Percentiles rank a stretch among this genome's conserved stretches.
These are phyloP conservation scores for sunflower (Helianthus annuus) DNA, from an alignment of 129 eudicot species.

Conservation along the genomic window HanXRQr2.0-SUNRISE NC_035446.2:151637347-151637846, in stretches of 20 bases:
- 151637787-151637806: slow-evolving; percentile 46
- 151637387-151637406: slow-evolving; percentile 87
- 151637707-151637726: slow-evolving; percentile 29
- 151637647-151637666: neutral
- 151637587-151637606: neutral
- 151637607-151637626: neutral
- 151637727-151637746: slow-evolving; percentile 26
- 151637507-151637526: slow-evolving; percentile 1
- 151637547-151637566: slow-evolving; percentile 51
- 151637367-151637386: slow-evolving; percentile 81
- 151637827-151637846: slow-evolving; percentile 21
- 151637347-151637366: slow-evolving; percentile 86
- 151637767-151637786: slow-evolving; percentile 34
- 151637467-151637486: slow-evolving; percentile 42
- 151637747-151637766: slow-evolving; percentile 31
- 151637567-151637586: neutral
- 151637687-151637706: slow-evolving; percentile 28
- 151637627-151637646: neutral
- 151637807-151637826: slow-evolving; percentile 32
- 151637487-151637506: slow-evolving; percentile 13
- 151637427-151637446: slow-evolving; percentile 48
- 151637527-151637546: slow-evolving; percentile 66
- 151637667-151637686: slow-evolving; percentile 19
- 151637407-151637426: slow-evolving; percentile 84
- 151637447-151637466: slow-evolving; percentile 25